Base-by-base conservation (phyloP, 306 rosid genomes). In the Oemleria cerasiformis region DNA sequence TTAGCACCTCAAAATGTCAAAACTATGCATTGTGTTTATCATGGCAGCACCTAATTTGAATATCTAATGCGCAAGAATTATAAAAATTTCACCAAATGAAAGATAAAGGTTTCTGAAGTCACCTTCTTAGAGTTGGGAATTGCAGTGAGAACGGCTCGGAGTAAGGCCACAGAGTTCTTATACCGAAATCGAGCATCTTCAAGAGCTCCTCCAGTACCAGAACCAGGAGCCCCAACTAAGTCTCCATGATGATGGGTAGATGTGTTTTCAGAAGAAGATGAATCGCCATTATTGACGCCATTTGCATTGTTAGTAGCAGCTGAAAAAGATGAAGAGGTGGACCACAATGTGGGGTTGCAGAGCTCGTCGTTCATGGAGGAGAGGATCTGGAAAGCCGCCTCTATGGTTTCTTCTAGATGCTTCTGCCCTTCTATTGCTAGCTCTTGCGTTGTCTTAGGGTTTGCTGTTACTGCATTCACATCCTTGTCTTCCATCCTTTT, bases 291-390 rank as follows among this genome's bases (percentile, higher is more conserved):
- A 4, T 65, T 61, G 77, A 75, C 79, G 25, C 88, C 86, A 65
- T 70, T 79, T 3, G 79, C 49, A n/a, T 51, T 23, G 41, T 48
- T 53, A 34, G 74, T 3, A 10, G 79, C 60, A 41, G 86, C 21
- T 7, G 84, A 56, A 38, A 84, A 44, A 48, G 84, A 9, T 61
- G 80, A 16, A 65, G 85, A 70, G 71, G 92, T 84, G 69, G 91
- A 80, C 96, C 99, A 95, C 43, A 91, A 78, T 9, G 85, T 58
- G 20, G 97, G 96, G 76, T 91, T 91, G 81, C 97, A 89, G 72
- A 95, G 97, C 77, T 89, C 97, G 75, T 95, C 96, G 76, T 95
- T 95, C 99, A 95, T 91, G 71, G 97, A 91, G 72, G 88, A 85
- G 58, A 95, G 95, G 85, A 95, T 91, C 84, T 88, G 92, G 67